Percentiles rank a stretch among this genome's conserved stretches.
Evolutionary conservation across 1,139 yeast species (phyloP).

Genomic region (Yamadazyma triangularis): DNA sequence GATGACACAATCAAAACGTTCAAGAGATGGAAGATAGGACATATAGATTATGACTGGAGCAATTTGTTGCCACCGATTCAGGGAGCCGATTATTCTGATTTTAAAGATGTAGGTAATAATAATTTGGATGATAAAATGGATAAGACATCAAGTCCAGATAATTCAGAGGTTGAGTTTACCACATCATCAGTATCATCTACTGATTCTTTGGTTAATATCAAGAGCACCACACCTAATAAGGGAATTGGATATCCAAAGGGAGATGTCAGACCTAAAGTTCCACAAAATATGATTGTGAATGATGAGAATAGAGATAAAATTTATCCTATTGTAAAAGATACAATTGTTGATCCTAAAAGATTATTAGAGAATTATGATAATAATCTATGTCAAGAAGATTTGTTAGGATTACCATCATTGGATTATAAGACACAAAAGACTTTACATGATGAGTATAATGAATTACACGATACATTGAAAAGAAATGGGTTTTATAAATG

Average conservation of each 20-base stretch:
- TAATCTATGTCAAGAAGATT: slow-evolving; percentile 47
- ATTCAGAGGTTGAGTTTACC: slow-evolving; percentile 12
- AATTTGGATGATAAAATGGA: slow-evolving; percentile 18
- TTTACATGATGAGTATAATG: slow-evolving; percentile 55
- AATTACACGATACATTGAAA: slow-evolving; percentile 53
- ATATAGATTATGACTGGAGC: slow-evolving; percentile 59
- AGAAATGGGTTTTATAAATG: slow-evolving; percentile 66
- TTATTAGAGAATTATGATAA: slow-evolving; percentile 58
- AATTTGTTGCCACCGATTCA: slow-evolving; percentile 85
- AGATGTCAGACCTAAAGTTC: slow-evolving; percentile 45
- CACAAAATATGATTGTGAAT: slow-evolving; percentile 42
- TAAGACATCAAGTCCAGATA: slow-evolving; percentile 6
- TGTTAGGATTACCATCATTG: slow-evolving; percentile 54
- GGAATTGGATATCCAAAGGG: slow-evolving; percentile 33
- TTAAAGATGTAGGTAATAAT: slow-evolving; percentile 1
- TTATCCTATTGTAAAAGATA: slow-evolving; percentile 31
- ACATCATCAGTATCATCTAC: slow-evolving; percentile 12
- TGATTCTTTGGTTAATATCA: slow-evolving; percentile 3
- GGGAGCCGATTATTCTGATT: slow-evolving; percentile 53
- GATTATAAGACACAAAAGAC: slow-evolving; percentile 63
- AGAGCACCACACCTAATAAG: too few relatives aligned
- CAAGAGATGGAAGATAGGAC: slow-evolving; percentile 58
- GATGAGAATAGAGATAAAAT: slow-evolving; percentile 29
- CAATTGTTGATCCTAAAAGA: slow-evolving; percentile 52
- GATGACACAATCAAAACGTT: slow-evolving; percentile 51